Evolutionary conservation across 805 yeast species (phyloP).

Genomic region (Candida succiphila): DNA sequence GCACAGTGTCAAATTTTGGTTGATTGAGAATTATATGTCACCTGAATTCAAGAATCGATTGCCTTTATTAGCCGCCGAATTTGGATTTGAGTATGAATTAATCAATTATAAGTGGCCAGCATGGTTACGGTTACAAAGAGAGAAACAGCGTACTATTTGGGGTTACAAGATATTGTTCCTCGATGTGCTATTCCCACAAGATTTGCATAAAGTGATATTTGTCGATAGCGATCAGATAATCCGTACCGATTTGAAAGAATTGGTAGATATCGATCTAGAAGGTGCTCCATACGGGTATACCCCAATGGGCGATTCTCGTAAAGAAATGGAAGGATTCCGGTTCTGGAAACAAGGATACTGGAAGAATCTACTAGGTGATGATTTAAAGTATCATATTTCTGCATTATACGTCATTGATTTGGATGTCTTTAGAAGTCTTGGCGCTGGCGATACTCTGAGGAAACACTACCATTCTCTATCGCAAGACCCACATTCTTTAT

Average conservation of each 20-base stretch:
- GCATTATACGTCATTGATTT: constrained; percentile 81
- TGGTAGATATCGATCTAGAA: constrained; percentile 56
- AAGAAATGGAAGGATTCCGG: constrained; percentile 73
- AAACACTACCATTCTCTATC: constrained; percentile 78
- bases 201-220: constrained; percentile 65
- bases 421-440: constrained; percentile 46
- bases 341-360: constrained; percentile 96
- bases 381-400: constrained; percentile 67
- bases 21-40: constrained; percentile 73
- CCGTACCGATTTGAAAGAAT: constrained; percentile 62
- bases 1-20: constrained; percentile 72
- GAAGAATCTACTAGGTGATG: constrained; percentile 49
- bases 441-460: constrained; percentile 75
- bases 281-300: constrained; percentile 84
- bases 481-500: constrained; percentile 66
- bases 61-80: constrained; percentile 46
- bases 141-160: constrained; percentile 74
- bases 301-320: constrained; percentile 78
- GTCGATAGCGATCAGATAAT: constrained; percentile 83
- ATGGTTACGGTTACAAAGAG: constrained; percentile 76
- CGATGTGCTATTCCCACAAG: constrained; percentile 80
- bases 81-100: constrained; percentile 62
- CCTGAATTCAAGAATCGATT: constrained; percentile 53
- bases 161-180: constrained; percentile 80
- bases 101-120: constrained; percentile 89